These are phyloP conservation scores for Suillus lakei DNA, from an alignment of 768 basidiomycete genomes.

Conservation along the genomic window DNA sequence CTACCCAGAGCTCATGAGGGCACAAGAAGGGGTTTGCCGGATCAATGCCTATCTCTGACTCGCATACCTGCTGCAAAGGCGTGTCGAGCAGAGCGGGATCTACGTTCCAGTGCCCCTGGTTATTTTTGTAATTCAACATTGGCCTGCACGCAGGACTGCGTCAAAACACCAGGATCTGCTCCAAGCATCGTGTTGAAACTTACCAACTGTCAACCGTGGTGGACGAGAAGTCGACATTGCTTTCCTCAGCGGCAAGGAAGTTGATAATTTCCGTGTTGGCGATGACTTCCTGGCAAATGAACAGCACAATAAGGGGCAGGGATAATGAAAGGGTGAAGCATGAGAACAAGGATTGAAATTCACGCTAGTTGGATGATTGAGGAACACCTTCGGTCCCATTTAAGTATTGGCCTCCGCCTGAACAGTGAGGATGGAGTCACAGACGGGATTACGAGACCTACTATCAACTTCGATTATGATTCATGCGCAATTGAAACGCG, in stretches of 20 bases:
- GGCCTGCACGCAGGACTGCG: conserved; percentile 39
- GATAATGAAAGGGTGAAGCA: conserved; percentile 4
- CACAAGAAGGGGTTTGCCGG: conserved; percentile 28
- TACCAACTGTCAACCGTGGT: conserved; percentile 35
- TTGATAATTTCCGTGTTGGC: conserved; percentile 74
- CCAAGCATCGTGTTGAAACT: conserved; percentile 19
- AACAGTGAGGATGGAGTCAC: neutral
- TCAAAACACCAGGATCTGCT: conserved; percentile 2
- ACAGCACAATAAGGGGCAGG: conserved; percentile 14
- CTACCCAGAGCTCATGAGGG: conserved; percentile 52
- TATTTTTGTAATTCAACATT: conserved; percentile 35
- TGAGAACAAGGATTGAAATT: neutral
- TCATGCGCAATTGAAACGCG: conserved; percentile 1
- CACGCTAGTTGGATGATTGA: conserved; percentile 1
- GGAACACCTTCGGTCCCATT: neutral
- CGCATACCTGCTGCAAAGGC: conserved; percentile 42
- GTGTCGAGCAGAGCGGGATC: conserved; percentile 48
- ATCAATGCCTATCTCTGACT: conserved; percentile 15
- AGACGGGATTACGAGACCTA: neutral
- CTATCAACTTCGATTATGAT: neutral
- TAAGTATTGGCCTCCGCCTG: conserved; percentile 2
- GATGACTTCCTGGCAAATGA: conserved; percentile 33
- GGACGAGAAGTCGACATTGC: conserved; percentile 19
- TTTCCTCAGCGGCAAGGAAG: conserved; percentile 43
- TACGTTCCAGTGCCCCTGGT: conserved; percentile 43